A percentile compares a stretch with the other conserved stretches of the same genome.
phyloP scores from a whole-genome alignment of 257 asterid species.

The Asclepias syriaca region DNA sequence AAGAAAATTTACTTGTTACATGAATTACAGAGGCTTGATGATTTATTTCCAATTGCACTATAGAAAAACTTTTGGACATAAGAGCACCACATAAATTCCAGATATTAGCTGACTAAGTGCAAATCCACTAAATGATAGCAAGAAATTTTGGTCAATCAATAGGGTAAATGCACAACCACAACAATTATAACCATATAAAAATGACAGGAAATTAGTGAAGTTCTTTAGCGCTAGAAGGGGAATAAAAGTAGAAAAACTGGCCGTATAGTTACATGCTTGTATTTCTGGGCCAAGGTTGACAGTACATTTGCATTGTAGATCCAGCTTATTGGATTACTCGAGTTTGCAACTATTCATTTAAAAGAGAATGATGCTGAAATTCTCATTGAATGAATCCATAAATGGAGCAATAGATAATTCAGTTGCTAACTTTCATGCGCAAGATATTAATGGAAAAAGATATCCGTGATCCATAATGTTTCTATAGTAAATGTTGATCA shows the following conservation, averaged over 20 bases:
- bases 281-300: background rate
- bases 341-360: background rate
- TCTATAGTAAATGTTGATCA: background rate
- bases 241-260: background rate
- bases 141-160: background rate
- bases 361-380: background rate
- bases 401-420: background rate
- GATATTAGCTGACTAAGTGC: background rate
- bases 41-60: background rate
- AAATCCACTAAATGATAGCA: background rate
- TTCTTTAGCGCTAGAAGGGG: background rate
- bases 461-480: background rate
- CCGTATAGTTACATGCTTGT: background rate
- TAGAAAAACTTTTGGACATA: background rate
- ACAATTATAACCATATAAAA: background rate
- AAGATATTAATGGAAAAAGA: background rate
- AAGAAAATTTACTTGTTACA: constrained; percentile 16
- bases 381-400: background rate
- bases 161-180: background rate
- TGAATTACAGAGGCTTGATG: background rate
- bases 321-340: background rate
- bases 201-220: background rate
- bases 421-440: background rate
- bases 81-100: background rate
- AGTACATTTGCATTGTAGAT: background rate